A percentile compares a stretch with the other conserved stretches of the same genome.
These are phyloP conservation scores for Suillus discolor DNA, from an alignment of 768 basidiomycete species.

Conservation along the genomic window DNA sequence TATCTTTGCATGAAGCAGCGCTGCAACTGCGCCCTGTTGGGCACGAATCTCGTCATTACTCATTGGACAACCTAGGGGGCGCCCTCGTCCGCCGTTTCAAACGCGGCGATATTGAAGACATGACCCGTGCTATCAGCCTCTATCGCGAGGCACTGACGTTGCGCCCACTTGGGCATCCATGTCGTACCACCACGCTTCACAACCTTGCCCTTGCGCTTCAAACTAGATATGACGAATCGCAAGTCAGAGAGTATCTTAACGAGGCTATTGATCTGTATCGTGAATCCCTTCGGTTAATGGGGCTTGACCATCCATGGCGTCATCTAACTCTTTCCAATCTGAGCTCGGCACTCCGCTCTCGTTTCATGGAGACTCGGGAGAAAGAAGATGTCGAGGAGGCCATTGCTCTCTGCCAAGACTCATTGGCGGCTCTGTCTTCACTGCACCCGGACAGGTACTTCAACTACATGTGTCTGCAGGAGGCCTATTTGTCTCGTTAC, in stretches of 20 bases:
- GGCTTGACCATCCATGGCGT: neutral
- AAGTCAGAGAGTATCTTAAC: neutral
- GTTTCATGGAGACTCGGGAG: neutral
- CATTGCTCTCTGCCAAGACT: neutral
- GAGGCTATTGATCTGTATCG: neutral
- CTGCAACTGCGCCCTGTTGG: neutral
- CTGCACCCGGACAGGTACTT: neutral
- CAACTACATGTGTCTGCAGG: neutral
- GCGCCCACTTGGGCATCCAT: too few relatives aligned
- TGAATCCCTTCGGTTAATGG: neutral
- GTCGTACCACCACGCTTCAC: too few relatives aligned
- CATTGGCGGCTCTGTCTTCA: neutral
- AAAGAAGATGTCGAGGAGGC: neutral
- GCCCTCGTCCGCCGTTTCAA: neutral
- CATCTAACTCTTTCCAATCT: neutral
- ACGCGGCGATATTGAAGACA: neutral
- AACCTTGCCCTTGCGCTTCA: neutral
- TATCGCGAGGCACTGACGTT: too few relatives aligned
- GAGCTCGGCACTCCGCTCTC: neutral
- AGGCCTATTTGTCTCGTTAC: neutral
- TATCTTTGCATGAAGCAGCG: neutral
- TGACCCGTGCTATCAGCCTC: too few relatives aligned
- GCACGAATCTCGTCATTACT: neutral
- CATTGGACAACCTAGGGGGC: neutral
- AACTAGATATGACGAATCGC: neutral